phyloP scores from a whole-genome alignment of 2,329 filamentous ascomycete genomes.

The Penicillium sp. region DNA sequence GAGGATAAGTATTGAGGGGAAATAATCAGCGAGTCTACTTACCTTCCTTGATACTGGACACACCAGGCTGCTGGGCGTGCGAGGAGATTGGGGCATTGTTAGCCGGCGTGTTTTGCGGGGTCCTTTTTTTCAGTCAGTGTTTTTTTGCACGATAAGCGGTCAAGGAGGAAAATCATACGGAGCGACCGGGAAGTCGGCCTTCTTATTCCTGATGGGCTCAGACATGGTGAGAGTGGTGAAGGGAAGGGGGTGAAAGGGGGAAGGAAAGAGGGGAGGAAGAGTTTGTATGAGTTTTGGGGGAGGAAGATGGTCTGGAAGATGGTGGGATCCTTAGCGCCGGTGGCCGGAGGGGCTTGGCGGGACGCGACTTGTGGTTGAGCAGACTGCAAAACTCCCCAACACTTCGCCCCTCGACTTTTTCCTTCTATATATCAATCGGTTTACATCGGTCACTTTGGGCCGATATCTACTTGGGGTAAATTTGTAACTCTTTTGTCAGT shows the following conservation, averaged over 20 bases:
- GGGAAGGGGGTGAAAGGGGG: slow-evolving; percentile 13
- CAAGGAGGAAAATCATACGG: slow-evolving; percentile 51
- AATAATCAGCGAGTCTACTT: slow-evolving; percentile 35
- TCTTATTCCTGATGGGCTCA: slow-evolving; percentile 65
- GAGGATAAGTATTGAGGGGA: background rate
- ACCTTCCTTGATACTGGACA: slow-evolving; percentile 98
- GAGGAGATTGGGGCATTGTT: slow-evolving; percentile 96
- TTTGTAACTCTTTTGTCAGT: background rate
- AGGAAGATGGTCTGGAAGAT: slow-evolving; percentile 28
- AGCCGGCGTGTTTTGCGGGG: slow-evolving; percentile 95
- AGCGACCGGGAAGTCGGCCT: slow-evolving; percentile 57
- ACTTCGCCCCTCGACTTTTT: slow-evolving; percentile 15
- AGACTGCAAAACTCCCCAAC: slow-evolving; percentile 26
- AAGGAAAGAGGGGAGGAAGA: slow-evolving; percentile 32
- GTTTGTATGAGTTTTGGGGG: slow-evolving; percentile 36
- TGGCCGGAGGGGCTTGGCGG: slow-evolving; percentile 42
- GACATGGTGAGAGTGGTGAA: slow-evolving; percentile 48
- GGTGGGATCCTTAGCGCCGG: slow-evolving; percentile 41
- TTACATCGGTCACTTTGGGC: no score
- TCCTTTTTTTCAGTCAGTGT: slow-evolving; percentile 53
- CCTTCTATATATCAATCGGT: background rate
- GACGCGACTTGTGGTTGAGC: slow-evolving; percentile 28
- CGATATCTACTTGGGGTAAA: background rate
- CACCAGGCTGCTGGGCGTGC: slow-evolving; percentile 89
- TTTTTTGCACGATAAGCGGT: slow-evolving; percentile 23